phyloP scores from a whole-genome alignment of 345 rosid genomes.

The Populus alba region DNA sequence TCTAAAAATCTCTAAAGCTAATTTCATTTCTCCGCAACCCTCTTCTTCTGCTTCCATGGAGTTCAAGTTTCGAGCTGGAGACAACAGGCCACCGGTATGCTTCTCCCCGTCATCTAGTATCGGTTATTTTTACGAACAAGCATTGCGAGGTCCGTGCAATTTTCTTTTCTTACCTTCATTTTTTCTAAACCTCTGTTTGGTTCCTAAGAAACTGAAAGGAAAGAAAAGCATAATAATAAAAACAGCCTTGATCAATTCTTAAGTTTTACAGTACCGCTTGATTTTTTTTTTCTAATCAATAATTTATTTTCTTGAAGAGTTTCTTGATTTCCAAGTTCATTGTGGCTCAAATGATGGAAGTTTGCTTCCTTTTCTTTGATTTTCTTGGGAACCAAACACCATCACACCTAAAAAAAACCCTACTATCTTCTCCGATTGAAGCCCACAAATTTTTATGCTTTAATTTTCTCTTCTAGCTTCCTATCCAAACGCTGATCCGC shows the following conservation, averaged over 20 bases:
- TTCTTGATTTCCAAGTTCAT: too few relatives aligned
- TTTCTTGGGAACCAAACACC: background rate
- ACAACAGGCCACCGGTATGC: constrained; percentile 18
- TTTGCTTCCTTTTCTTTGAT: background rate
- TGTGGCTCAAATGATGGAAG: too few relatives aligned
- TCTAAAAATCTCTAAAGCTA: background rate
- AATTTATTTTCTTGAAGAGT: too few relatives aligned
- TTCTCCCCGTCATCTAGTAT: constrained; percentile 11
- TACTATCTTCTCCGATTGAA: too few relatives aligned
- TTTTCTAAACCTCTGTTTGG: background rate
- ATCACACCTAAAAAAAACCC: too few relatives aligned
- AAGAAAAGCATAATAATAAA: background rate
- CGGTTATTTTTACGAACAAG: constrained; percentile 21
- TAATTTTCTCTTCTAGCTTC: background rate
- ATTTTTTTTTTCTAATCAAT: too few relatives aligned
- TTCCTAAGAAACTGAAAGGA: background rate
- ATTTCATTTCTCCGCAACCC: background rate
- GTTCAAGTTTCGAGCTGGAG: constrained; percentile 45
- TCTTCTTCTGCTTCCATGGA: constrained; percentile 27
- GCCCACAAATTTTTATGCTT: background rate
- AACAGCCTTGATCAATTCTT: too few relatives aligned
- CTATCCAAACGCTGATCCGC: background rate
- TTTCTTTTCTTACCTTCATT: background rate
- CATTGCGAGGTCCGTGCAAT: constrained; percentile 24
- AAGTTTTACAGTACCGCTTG: too few relatives aligned